Base-by-base conservation (phyloP, 805 yeast species). In the Ogataea sp. region DNA sequence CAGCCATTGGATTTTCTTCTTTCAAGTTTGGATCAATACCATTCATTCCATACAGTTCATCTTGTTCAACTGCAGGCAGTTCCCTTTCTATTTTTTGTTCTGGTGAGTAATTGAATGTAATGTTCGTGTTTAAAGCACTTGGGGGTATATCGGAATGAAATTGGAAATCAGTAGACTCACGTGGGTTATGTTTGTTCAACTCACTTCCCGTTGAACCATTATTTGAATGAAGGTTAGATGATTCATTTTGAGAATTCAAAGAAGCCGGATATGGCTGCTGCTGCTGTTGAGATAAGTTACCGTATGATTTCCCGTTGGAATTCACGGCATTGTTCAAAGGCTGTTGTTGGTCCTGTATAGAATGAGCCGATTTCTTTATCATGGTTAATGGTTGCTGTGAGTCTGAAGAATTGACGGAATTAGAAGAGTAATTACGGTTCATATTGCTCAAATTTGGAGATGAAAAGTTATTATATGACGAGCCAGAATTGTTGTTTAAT, bases 371-470 rank as follows among this genome's bases (percentile, higher is more conserved):
- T 9, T 9, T 5, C n/a, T 26, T 26, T 26, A 9, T 23, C 11
- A 32, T 32, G 14, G 34, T 13, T 21, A 29, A 29, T 7, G 18
- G 32, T 29, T 29, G 34, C 20, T 32, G 34, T 13, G 34, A 32
- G 10, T 21, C 26, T 3, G 15, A 9, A 7, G 34, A 32, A 6
- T 6, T 20, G 11, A 32, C 14, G 3, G 34, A 32, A 13, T n/a
- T 21, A 20, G 10, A 13, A 6, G 13, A 11, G 26, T 23, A 7
- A 23, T 23, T 23, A 7, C 20, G 10, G n/a, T 21, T 33, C 9
- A 15, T 11, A 10, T 6, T 15, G 14, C 7, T n/a, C 16, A 45
- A 25, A 30, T 41, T 35, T 20, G 49, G 49, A 5, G 43, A 16
- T 17, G 49, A 46, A 25, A 14, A 25, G 16, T 30, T 14, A 26